Base-by-base conservation (phyloP, 2,329 filamentous ascomycete genomes). In the Aspergillus felis region DNA sequence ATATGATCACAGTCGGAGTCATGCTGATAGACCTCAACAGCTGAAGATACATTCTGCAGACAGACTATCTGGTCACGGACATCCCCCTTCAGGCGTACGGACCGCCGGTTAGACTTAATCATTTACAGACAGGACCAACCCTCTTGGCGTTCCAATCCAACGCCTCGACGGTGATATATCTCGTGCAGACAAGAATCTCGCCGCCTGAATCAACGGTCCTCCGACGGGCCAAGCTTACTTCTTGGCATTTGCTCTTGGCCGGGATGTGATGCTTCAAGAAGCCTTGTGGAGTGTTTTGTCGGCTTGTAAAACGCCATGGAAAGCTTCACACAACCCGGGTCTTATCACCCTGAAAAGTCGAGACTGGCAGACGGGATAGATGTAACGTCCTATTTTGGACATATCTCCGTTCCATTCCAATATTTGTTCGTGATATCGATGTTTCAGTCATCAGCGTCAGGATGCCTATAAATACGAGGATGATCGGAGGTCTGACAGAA, bases 191-290 rank as follows among this genome's bases (percentile, higher is more conserved):
- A 22, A 20, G 38, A 8, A 42, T n/a, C 38, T n/a, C 17, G 2
- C 7, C 12, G 1, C 12, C 29, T 32, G 4, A 22, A 44, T 2
- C 22, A 28, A 62, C 62, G 65, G 50, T 41, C 57, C 55, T 64
- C 65, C 61, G 64, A 50, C 64, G 65, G 65, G 63, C 65, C 63
- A 67, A 66, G 66, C 49, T 14, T 24, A 17, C 17, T 52, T n/a
- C 35, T 28, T 27, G 10, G 17, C 42, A n/a, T 20, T 27, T 35
- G 10, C 32, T 2, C 46, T 25, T 20, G 17, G 28, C 28, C 28
- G 28, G 9, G 28, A 29, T 29, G 14, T 29, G 8, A 10, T 46
- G 29, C 17, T 46, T 27, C 32, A 46, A 42, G 14, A 35, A 12
- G 29, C 29, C 29, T 32, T 2, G 12, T 2, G 29, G 4, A 5